Percentiles rank a stretch among this genome's conserved stretches.
phyloP scores from a whole-genome alignment of 257 asterid genomes.

The Przewalskia tangutica region DNA sequence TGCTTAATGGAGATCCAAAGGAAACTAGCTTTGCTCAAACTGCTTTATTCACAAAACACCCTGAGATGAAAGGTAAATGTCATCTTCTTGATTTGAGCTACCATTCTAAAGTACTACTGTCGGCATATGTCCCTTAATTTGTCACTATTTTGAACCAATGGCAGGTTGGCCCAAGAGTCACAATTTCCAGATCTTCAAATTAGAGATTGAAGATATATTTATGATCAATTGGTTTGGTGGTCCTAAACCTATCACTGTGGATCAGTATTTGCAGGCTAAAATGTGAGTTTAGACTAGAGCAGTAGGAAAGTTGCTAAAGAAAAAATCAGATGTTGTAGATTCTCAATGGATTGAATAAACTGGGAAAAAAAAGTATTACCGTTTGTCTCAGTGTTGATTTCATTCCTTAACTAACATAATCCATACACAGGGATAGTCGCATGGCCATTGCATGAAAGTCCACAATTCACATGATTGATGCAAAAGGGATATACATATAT shows the following conservation, averaged over 20 bases:
- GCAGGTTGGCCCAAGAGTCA: slow-evolving; percentile 89
- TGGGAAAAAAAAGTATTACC: neutral
- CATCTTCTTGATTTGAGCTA: neutral
- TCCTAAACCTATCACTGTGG: slow-evolving; percentile 85
- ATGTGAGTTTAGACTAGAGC: slow-evolving; percentile 41
- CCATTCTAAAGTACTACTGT: neutral
- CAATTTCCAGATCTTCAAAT: slow-evolving; percentile 58
- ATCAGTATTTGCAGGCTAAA: slow-evolving; percentile 49
- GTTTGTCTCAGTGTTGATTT: neutral
- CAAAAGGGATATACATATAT: too few relatives aligned
- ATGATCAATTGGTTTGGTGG: slow-evolving; percentile 93
- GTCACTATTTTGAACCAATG: neutral
- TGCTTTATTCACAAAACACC: slow-evolving; percentile 66
- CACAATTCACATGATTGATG: neutral
- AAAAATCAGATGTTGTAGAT: neutral
- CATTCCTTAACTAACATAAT: neutral
- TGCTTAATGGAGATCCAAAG: slow-evolving; percentile 33
- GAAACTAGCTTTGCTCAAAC: slow-evolving; percentile 59
- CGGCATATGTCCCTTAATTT: neutral
- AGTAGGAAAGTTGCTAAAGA: neutral
- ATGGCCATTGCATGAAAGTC: neutral
- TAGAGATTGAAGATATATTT: slow-evolving; percentile 63
- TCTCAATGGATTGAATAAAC: neutral
- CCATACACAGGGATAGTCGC: neutral
- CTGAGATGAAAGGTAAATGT: slow-evolving; percentile 64